phyloP scores from a whole-genome alignment of 148 eudicot genomes.

The Fallopia convolvulus region DNA sequence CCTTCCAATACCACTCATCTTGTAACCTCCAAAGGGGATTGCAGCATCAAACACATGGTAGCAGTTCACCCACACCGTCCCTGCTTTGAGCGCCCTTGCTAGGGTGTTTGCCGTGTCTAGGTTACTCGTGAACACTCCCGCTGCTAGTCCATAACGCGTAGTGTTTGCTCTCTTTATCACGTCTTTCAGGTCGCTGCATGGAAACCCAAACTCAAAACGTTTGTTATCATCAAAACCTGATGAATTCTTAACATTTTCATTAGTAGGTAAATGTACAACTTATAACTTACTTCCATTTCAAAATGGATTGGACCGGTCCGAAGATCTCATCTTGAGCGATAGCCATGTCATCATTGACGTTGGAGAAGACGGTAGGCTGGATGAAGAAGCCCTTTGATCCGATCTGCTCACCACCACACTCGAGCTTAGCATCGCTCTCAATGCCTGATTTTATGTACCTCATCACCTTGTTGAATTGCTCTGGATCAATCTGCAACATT shows the following conservation, averaged over 20 bases:
- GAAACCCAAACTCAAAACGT: neutral
- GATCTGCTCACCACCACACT: conserved; percentile 72
- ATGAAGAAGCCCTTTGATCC: conserved; percentile 79
- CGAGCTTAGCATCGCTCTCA: conserved; percentile 77
- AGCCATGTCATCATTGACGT: conserved; percentile 48
- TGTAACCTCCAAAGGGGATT: conserved; percentile 88
- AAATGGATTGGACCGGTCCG: conserved; percentile 85
- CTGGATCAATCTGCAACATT: conserved; percentile 54
- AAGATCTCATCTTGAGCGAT: conserved; percentile 58
- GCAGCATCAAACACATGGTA: conserved; percentile 83
- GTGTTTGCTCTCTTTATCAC: neutral
- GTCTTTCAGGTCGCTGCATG: neutral
- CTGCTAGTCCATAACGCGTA: neutral
- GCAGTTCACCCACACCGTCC: conserved; percentile 92
- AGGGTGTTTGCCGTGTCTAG: conserved; percentile 71
- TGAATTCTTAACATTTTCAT: neutral
- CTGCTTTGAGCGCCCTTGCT: conserved; percentile 61
- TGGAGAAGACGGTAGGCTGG: conserved; percentile 89
- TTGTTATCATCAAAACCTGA: neutral
- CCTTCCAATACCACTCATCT: conserved; percentile 87
- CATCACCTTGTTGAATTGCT: conserved; percentile 72
- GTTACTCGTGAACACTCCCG: conserved; percentile 67
- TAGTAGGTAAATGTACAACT: neutral
- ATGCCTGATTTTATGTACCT: conserved; percentile 66
- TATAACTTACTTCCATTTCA: conserved; percentile 71